Evolutionary conservation across 2,329 filamentous ascomycete genomes (phyloP), one percentile per base, ranked within the genome.

Genomic region (Claviceps sp.): DNA sequence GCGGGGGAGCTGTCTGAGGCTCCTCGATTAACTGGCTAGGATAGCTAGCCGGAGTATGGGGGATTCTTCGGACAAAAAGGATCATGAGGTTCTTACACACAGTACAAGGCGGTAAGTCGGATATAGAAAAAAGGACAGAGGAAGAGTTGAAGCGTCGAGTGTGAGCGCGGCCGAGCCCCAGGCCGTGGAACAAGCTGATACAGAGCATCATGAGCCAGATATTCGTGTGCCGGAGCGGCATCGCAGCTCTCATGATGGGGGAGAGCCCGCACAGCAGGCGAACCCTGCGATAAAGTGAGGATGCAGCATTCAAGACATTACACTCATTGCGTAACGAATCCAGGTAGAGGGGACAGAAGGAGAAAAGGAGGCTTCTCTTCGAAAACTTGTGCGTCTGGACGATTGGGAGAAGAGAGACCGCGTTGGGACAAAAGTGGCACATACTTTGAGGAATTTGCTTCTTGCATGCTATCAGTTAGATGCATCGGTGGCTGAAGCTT

Each of bases 61-160:
- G 10, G 10, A 34, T 34, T 11, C 4, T 34, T 34, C 30, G 3
- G 30, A 4, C 16, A 19, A 11, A n/a, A 19, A 2, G 39, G 17
- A 19, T 8, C 3, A n/a, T 41, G 39, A 8, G 16, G 17, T n/a
- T n/a, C 11, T 42, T 40, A 52, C 46, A 16, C 30, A 52, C 51
- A 45, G 47, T 41, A 43, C 51, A 52, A 22, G 39, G 14, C 37
- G 51, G 51, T 8, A 52, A 37, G 40, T 50, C 47, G 22, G 41
- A 45, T 10, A 42, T 42, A 10, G 41, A 49, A 16, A 52, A 24
- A 1, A 22, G 40, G 3, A 52, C 30, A 5, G 40, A 19, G 5
- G 30, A 2, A 4, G 10, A 30, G 14, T 44, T 24, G 42, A 13
- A 13, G 39, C 39, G 39, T 14, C 16, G 39, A 40, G n/a, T 16